Base-by-base conservation (phyloP, 805 yeast species). In the Phaffomyces antillensis region DNA sequence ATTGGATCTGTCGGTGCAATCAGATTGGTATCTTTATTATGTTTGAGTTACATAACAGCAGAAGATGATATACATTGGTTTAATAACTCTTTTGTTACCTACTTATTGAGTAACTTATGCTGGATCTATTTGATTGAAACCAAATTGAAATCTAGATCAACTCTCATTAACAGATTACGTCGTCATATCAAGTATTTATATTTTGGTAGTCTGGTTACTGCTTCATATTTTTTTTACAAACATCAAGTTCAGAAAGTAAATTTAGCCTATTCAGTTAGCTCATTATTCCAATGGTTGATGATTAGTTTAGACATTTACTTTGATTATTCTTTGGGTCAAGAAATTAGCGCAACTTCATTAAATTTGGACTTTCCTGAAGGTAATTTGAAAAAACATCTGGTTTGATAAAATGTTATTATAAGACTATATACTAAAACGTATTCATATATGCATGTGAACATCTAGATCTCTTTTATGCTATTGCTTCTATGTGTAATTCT, bases 261-360 rank as follows among this genome's bases (percentile, higher is more conserved):
- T 5, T 50, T 38, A 35, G 49, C 50, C 3, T 53, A 52, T 35
- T 50, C 55, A 0, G 15, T 48, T 10, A 52, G 56, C 20, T 39
- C 55, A 2, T 26, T 53, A 3, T 50, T 46, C 20, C 56, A 53
- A 23, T 53, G 56, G 56, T 2, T 30, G 0, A 18, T 47, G 26
- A 35, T 52, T 7, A 39, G 28, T 2, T 13, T 47, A 3, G 56
- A 52, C 32, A 43, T 48, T 12, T 39, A 26, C 13, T 52, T 47
- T 37, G 56, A 53, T 30, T 20, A 34, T 34, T 25, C 37, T 24
- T 43, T 45, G 13, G 11, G 4, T 23, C 24, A 35, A 4, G 53
- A 52, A 12, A 28, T 45, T 15, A 47, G 28, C 30, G 23, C 25
- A n/a, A 5, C 46, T 4, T 7, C 16, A 3, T 16, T 48, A 15